Evolutionary conservation across 371 early-diverging fungal species (phyloP).

Genomic region (Parasitella parasitica): DNA sequence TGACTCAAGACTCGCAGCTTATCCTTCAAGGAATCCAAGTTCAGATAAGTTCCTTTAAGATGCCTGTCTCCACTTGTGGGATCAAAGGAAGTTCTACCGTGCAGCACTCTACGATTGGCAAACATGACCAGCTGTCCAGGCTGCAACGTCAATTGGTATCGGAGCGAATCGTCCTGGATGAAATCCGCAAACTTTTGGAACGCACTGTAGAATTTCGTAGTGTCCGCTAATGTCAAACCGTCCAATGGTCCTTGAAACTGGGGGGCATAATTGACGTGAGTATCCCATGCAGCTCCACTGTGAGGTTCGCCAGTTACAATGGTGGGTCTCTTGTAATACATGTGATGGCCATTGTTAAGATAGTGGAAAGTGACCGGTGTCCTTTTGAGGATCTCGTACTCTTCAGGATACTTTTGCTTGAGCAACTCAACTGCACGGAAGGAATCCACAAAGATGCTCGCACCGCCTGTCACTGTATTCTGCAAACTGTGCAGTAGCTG

Average conservation of each 20-base stretch:
- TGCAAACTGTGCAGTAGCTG: constrained; percentile 82
- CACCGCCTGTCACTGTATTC: constrained; percentile 79
- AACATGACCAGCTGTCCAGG: constrained; percentile 79
- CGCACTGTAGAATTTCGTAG: constrained; percentile 69
- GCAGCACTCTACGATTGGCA: constrained; percentile 82
- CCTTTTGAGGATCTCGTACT: constrained; percentile 56
- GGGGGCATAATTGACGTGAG: constrained; percentile 80
- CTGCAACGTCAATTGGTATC: constrained; percentile 66
- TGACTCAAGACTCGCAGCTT: constrained; percentile 40
- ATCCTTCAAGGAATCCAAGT: constrained; percentile 81
- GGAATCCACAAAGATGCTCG: constrained; percentile 79
- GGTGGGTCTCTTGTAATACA: constrained; percentile 72
- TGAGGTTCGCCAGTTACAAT: constrained; percentile 54
- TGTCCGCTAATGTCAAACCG: constrained; percentile 40
- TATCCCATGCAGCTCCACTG: constrained; percentile 44
- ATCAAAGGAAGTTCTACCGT: constrained; percentile 82
- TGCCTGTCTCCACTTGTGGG: constrained; percentile 71
- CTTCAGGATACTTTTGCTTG: constrained; percentile 55
- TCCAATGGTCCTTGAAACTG: constrained; percentile 89
- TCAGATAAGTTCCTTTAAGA: constrained; percentile 80
- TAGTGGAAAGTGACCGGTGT: constrained; percentile 85
- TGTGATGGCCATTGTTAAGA: constrained; percentile 74
- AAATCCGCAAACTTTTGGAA: constrained; percentile 66
- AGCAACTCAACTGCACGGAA: constrained; percentile 68
- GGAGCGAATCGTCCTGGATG: constrained; percentile 57